Conservation (phyloP, 2,329 filamentous ascomycete genomes). For the Graphium sp. region DNA sequence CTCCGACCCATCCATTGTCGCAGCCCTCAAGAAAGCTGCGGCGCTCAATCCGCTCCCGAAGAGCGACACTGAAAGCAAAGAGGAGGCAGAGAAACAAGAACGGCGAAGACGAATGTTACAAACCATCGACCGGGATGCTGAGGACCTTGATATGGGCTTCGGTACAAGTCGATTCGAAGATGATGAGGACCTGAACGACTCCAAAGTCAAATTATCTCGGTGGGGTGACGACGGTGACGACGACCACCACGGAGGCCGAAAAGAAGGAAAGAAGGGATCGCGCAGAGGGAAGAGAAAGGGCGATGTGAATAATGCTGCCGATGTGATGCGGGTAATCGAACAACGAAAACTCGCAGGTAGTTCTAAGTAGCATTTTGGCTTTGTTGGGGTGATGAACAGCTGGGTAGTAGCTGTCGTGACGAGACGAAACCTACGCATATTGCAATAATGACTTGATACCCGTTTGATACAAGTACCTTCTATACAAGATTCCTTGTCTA, state of each 20-base stretch:
- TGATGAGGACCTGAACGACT: conserved; percentile 63
- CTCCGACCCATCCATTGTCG: conserved; percentile 62
- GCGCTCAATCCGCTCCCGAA: conserved; percentile 33
- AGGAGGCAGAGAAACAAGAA: conserved; percentile 41
- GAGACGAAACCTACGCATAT: too few species aligned
- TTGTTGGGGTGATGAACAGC: too few species aligned
- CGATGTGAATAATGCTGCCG: conserved; percentile 59
- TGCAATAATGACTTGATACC: too few species aligned
- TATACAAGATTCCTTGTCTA: too few species aligned
- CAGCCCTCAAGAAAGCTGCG: conserved; percentile 73
- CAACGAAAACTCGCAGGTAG: conserved; percentile 23
- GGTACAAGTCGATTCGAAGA: conserved; percentile 77
- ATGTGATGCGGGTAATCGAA: conserved; percentile 69
- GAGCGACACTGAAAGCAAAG: conserved; percentile 22
- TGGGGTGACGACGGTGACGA: conserved; percentile 41
- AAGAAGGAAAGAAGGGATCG: conserved; percentile 49
- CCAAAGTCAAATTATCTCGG: conserved; percentile 48
- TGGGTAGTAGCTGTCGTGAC: too few species aligned
- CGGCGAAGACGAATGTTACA: conserved; percentile 60
- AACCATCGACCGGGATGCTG: conserved; percentile 60
- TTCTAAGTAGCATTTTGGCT: too few species aligned
- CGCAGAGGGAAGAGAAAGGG: conserved; percentile 72
- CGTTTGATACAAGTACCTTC: too few species aligned
- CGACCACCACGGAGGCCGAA: conserved; percentile 22
- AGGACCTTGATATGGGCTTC: conserved; percentile 91